phyloP scores from a whole-genome alignment of 140 eudicot species.

The Bidens hawaiensis region DNA sequence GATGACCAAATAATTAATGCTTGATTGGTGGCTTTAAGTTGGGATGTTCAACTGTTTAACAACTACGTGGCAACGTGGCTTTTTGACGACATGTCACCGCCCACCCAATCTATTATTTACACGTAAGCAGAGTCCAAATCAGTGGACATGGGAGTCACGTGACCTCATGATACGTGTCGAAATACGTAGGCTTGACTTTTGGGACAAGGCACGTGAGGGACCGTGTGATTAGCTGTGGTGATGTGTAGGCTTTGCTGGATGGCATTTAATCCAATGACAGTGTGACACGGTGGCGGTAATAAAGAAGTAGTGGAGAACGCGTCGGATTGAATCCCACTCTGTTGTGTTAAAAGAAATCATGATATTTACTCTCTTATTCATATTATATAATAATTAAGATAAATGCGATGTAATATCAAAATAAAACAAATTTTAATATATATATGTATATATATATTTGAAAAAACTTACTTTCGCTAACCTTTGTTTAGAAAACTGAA shows the following conservation, averaged over 20 bases:
- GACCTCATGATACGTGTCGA: constrained; percentile 42
- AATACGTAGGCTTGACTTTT: constrained; percentile 11
- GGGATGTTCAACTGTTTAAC: constrained; percentile 26
- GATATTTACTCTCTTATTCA: neutral
- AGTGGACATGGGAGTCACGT: constrained; percentile 36
- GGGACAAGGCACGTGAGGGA: constrained; percentile 38
- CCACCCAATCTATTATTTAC: constrained; percentile 24
- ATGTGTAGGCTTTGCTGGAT: constrained; percentile 35
- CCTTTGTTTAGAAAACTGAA: too few relatives aligned
- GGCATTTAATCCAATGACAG: constrained; percentile 6
- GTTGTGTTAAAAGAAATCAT: neutral
- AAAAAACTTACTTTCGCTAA: too few relatives aligned
- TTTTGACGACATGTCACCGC: constrained; percentile 30
- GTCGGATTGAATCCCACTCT: constrained; percentile 33
- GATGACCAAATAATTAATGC: constrained; percentile 19
- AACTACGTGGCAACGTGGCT: constrained; percentile 24
- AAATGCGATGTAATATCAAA: too few relatives aligned
- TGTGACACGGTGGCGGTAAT: constrained; percentile 22
- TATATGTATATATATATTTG: too few relatives aligned
- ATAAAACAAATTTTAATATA: too few relatives aligned
- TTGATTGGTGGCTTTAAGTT: constrained; percentile 35
- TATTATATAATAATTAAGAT: too few relatives aligned
- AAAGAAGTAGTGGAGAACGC: constrained; percentile 19
- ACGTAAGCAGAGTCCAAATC: neutral
- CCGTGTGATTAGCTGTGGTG: constrained; percentile 41